A percentile compares a stretch with the other conserved stretches of the same genome.
These are phyloP conservation scores for Rhododendron kiyosumense DNA, from an alignment of 148 eudicot species.

Conservation along the genomic window DNA sequence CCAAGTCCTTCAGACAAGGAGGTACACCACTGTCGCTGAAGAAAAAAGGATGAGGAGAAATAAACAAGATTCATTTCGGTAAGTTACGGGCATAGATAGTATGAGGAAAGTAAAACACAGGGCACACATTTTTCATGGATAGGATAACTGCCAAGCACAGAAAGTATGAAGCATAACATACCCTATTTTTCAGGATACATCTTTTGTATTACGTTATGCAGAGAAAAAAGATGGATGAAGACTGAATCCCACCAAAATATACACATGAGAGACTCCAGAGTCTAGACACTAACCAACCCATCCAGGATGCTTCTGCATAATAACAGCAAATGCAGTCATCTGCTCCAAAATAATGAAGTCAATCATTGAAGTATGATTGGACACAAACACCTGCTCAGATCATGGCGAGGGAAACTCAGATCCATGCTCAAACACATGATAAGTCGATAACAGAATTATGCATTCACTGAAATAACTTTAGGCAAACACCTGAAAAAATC, in stretches of 20 bases:
- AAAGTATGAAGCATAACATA: neutral
- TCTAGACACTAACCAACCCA: slow-evolving; percentile 85
- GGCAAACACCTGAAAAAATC: neutral
- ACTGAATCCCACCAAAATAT: neutral
- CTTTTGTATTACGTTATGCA: neutral
- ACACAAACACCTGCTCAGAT: slow-evolving; percentile 79
- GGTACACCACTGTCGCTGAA: neutral
- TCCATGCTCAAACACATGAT: slow-evolving; percentile 1
- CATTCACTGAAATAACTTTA: neutral
- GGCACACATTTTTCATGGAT: too few relatives aligned
- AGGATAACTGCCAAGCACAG: neutral
- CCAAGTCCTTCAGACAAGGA: neutral
- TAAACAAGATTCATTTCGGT: neutral
- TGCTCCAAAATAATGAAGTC: slow-evolving; percentile 95
- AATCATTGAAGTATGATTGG: slow-evolving; percentile 98
- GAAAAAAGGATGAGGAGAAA: neutral
- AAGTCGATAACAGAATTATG: neutral
- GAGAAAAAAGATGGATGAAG: neutral
- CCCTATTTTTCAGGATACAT: neutral
- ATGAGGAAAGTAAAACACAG: neutral
- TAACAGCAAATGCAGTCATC: slow-evolving; percentile 99
- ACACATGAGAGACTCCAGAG: neutral
- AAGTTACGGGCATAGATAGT: neutral
- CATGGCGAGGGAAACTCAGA: neutral
- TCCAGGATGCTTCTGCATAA: slow-evolving; percentile 99